These are phyloP conservation scores for Rhodotorula sp. DNA, from an alignment of 1,284 basidiomycete genomes.

Conservation along the genomic window DNA sequence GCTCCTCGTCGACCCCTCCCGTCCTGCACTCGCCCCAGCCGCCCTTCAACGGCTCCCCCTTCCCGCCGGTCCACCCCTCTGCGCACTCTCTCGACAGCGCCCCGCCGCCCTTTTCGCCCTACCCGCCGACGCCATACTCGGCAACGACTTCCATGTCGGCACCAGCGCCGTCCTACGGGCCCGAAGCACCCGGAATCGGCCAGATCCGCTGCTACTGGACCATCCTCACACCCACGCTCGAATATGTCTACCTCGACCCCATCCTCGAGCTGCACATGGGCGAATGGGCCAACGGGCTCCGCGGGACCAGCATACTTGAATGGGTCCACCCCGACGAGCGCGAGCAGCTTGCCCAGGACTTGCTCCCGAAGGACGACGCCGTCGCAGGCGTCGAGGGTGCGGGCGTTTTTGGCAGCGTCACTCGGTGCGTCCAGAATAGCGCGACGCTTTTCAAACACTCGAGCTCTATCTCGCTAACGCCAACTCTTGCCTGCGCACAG, in stretches of 20 bases:
- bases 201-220: constrained; percentile 40
- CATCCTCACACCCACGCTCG: constrained; percentile 53
- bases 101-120: neutral
- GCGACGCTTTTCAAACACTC: neutral
- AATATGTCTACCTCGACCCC: constrained; percentile 87
- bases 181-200: constrained; percentile 19
- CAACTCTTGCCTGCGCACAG: constrained; percentile 41
- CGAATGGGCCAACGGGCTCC: constrained; percentile 66
- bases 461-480: too few species aligned
- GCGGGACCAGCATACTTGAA: constrained; percentile 74
- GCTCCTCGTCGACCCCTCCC: constrained; percentile 1
- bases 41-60: neutral
- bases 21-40: neutral
- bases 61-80: neutral
- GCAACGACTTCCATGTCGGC: neutral
- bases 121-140: neutral
- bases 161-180: neutral
- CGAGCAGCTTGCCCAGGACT: constrained; percentile 51
- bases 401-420: constrained; percentile 87
- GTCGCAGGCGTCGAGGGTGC: constrained; percentile 75
- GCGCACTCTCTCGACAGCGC: neutral
- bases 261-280: constrained; percentile 74
- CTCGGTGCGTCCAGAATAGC: constrained; percentile 61
- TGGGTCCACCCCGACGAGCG: constrained; percentile 91
- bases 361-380: constrained; percentile 57